Conservation (phyloP, 2,329 filamentous ascomycete species). For the Pseudomassariella vexata region DNA sequence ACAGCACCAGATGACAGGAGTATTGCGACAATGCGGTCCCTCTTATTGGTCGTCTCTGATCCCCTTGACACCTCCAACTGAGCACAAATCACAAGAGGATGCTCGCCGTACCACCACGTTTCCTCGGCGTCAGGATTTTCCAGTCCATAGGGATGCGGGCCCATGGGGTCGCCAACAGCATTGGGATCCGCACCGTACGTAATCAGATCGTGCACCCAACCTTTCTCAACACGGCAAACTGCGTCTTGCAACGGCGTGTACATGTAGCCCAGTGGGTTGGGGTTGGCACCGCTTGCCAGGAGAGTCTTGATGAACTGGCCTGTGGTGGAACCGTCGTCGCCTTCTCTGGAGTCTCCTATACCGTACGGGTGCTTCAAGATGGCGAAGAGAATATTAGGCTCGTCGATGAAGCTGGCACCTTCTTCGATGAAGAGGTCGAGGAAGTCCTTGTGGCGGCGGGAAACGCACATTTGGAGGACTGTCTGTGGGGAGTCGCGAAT, state of each 20-base stretch:
- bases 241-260: conserved; percentile 14
- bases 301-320: conserved; percentile 13
- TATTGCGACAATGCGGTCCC: too few relatives aligned
- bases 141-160: conserved; percentile 11
- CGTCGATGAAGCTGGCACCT: conserved; percentile 10
- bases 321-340: conserved; percentile 7
- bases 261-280: conserved; percentile 11
- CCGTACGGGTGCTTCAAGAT: conserved; percentile 8
- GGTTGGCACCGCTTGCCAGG: conserved; percentile 13
- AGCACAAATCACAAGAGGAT: too few relatives aligned
- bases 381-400: conserved; percentile 11
- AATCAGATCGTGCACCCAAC: conserved; percentile 15
- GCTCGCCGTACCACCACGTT: too few relatives aligned
- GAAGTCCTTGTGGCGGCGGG: conserved; percentile 9
- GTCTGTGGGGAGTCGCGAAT: too few relatives aligned
- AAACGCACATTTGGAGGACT: conserved; percentile 10
- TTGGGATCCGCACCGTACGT: conserved; percentile 12
- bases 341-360: background rate
- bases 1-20: too few relatives aligned
- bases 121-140: too few relatives aligned
- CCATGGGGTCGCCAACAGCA: conserved; percentile 8
- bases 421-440: conserved; percentile 10
- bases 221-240: conserved; percentile 11
- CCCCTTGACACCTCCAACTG: too few relatives aligned
- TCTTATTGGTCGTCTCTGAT: too few relatives aligned